phyloP scores from a whole-genome alignment of 495 filamentous ascomycete species.

The Aspergillus panamensis region DNA sequence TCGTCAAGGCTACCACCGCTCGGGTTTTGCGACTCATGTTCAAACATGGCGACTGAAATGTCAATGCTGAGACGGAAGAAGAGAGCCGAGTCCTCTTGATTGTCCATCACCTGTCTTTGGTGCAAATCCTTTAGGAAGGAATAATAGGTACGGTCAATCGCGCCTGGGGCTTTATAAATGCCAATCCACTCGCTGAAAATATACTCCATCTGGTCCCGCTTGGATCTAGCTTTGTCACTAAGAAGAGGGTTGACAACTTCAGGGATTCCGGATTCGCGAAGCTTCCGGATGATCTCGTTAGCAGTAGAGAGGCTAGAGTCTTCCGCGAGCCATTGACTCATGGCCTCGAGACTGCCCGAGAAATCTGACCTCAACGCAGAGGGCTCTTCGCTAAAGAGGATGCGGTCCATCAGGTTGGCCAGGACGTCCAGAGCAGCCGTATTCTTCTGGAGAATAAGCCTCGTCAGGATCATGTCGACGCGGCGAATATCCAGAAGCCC shows the following conservation, averaged over 20 bases:
- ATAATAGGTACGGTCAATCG: conserved; percentile 63
- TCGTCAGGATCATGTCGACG: conserved; percentile 72
- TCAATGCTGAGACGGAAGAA: conserved; percentile 86
- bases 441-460: conserved; percentile 65
- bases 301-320: conserved; percentile 63
- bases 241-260: conserved; percentile 46
- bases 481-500: conserved; percentile 73
- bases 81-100: conserved; percentile 65
- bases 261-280: conserved; percentile 59
- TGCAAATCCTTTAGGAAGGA: conserved; percentile 86
- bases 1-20: conserved; percentile 62
- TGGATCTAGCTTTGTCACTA: conserved; percentile 49
- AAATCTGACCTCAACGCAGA: conserved; percentile 81
- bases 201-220: conserved; percentile 84
- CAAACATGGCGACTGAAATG: conserved; percentile 68
- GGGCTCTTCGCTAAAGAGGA: conserved; percentile 72
- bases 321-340: conserved; percentile 76
- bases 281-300: conserved; percentile 66
- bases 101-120: conserved; percentile 62
- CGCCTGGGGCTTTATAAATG: conserved; percentile 68
- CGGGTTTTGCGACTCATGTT: conserved; percentile 57
- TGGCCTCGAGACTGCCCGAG: conserved; percentile 71
- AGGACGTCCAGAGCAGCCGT: conserved; percentile 70
- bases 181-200: conserved; percentile 92
- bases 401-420: conserved; percentile 66